Conservation (phyloP, 345 rosid genomes). For the Eucalyptus cloeziana region DNA sequence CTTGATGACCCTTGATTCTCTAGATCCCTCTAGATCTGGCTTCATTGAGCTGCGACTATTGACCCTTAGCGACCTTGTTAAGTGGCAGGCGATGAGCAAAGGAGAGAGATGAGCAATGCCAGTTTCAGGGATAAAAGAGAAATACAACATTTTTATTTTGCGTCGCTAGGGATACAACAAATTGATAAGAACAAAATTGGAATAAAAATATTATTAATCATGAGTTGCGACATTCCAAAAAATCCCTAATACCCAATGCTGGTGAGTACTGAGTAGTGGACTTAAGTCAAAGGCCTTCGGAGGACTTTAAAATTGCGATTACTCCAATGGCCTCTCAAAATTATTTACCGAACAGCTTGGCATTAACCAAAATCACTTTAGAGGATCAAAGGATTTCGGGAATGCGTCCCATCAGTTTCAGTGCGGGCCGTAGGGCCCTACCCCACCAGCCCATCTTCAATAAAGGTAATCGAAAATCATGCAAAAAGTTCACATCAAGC, state of each 20-base stretch:
- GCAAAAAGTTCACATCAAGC: background rate
- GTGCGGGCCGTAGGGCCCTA: background rate
- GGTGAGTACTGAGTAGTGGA: no score
- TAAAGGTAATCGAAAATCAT: background rate
- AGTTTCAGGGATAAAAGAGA: background rate
- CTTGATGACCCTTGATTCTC: background rate
- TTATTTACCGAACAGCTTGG: background rate
- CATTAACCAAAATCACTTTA: background rate
- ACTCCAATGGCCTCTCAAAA: background rate
- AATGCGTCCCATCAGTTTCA: background rate
- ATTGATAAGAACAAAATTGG: background rate
- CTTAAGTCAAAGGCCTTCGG: background rate
- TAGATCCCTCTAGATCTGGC: background rate
- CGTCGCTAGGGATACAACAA: background rate
- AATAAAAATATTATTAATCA: background rate
- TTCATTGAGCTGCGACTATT: background rate
- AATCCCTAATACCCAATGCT: background rate
- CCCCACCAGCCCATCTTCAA: background rate
- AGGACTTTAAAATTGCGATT: background rate
- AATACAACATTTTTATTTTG: background rate
- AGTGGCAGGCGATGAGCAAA: background rate
- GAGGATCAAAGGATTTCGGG: background rate
- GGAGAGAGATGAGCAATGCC: background rate
- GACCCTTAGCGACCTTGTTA: background rate
- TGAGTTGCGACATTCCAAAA: background rate